A percentile compares a stretch with the other conserved stretches of the same genome.
phyloP scores from a whole-genome alignment of 768 basidiomycete genomes.

The Leccinum rimulosum region DNA sequence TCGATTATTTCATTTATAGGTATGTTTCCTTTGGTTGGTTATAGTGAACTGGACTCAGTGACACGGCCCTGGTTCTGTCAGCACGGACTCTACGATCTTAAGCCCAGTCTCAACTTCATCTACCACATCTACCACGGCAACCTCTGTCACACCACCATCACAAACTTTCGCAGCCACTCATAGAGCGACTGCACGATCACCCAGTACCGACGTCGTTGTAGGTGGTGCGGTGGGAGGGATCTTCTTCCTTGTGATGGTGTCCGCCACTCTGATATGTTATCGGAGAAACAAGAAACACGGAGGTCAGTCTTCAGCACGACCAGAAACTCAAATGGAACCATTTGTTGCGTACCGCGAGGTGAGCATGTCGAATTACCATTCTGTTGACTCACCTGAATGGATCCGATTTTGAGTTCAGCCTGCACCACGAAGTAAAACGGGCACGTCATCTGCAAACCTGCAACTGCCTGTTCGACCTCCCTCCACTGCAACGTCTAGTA shows the following conservation, averaged over 20 bases:
- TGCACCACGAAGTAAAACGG: background rate
- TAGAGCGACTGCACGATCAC: background rate
- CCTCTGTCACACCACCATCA: background rate
- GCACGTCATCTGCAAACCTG: background rate
- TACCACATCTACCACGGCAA: background rate
- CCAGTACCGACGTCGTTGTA: background rate
- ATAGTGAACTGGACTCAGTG: no score
- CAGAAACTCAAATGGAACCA: background rate
- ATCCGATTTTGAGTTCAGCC: background rate
- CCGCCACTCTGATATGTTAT: background rate
- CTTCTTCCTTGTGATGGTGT: background rate
- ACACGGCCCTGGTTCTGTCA: no score
- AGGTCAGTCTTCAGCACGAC: background rate
- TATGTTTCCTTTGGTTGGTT: background rate
- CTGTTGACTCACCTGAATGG: background rate
- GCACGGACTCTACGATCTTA: no score
- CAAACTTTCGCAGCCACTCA: background rate
- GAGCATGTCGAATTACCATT: background rate
- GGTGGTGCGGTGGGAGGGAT: constrained; percentile 11
- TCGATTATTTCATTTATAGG: constrained; percentile 23
- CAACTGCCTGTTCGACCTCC: background rate
- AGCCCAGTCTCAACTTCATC: no score
- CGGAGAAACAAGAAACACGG: background rate
- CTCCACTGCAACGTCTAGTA: background rate
- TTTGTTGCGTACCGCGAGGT: background rate